These are phyloP conservation scores for Pleomassaria siparia DNA, from an alignment of 2,329 filamentous ascomycete species.

Conservation along the genomic window DNA sequence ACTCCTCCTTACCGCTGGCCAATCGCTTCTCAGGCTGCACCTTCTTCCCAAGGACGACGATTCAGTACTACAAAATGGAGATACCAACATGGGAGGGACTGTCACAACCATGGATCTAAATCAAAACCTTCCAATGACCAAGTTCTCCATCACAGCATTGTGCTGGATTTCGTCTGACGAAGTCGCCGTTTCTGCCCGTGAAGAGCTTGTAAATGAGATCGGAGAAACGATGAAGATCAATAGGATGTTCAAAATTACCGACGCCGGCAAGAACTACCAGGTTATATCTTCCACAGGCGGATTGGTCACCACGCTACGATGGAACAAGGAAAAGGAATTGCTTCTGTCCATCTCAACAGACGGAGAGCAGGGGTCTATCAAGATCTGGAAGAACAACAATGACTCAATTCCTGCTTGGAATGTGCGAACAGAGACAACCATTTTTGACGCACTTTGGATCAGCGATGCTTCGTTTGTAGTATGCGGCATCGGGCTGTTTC, in stretches of 20 bases:
- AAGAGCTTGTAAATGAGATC: constrained; percentile 38
- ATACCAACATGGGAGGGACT: not conserved
- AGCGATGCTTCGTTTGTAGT: constrained; percentile 47
- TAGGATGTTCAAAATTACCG: constrained; percentile 38
- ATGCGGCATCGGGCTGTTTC: constrained; percentile 45
- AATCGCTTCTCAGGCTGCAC: constrained; percentile 38
- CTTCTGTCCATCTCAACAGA: constrained; percentile 43
- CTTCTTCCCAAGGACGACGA: constrained; percentile 22
- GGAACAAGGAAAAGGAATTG: constrained; percentile 36
- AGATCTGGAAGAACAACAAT: constrained; percentile 40
- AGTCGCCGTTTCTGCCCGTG: constrained; percentile 37
- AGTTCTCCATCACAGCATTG: constrained; percentile 39
- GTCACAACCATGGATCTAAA: constrained; percentile 27
- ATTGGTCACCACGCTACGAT: constrained; percentile 40
- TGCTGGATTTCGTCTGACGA: constrained; percentile 40
- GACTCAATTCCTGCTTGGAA: constrained; percentile 45
- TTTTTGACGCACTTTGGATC: constrained; percentile 50
- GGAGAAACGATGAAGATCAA: constrained; percentile 42
- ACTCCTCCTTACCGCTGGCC: constrained; percentile 38
- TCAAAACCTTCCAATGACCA: constrained; percentile 29
- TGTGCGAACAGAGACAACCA: constrained; percentile 44
- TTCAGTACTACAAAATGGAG: not conserved
- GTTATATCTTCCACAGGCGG: constrained; percentile 41
- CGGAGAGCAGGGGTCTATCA: constrained; percentile 42
- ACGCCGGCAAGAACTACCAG: constrained; percentile 31